Evolutionary conservation across 306 rosid genomes (phyloP), one percentile per base, ranked within the genome.

Genomic region (Mucuna pruriens): DNA sequence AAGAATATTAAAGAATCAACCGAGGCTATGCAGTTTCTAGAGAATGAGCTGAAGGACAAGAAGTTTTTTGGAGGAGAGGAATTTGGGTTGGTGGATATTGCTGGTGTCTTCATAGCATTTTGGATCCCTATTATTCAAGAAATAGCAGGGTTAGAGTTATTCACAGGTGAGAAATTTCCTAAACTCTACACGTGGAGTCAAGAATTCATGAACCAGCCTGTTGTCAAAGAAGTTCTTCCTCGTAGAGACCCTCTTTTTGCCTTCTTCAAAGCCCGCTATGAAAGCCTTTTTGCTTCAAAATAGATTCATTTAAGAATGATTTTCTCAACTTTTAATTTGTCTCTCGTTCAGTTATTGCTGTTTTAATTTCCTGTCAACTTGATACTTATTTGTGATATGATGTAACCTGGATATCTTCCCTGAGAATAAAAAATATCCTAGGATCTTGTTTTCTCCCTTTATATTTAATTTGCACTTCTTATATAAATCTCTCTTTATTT

Each of bases 61-160:
- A 29, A 29, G 31, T 29, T 80, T 69, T 90, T 88, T 58, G 94
- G 90, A 5, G 95, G 91, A 70, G 86, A 89, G 8, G 82, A 38
- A 0, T 3, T 89, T 36, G 87, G 89, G 2, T 31, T 79, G 26
- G 88, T 87, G 5, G 91, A 91, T 54, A 86, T 91, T 61, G 83
- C 68, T 9, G 90, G 84, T 7, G 70, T 16, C 12, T 54, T 80
- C 65, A 11, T 89, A 45, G 88, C 85, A 1, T 79, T n/a, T 69
- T 87, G 89, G 92, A 44, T 80, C 5, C 81, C 74, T 20, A 6
- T 25, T 39, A 0, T 84, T 17, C 88, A 89, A 86, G 84, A 91
- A 8, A 20, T 64, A 33, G 17, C 29, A 2, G 92, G 89, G 3
- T 0, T 84, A 17, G 36, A 84, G 54, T 17, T 87, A 15, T 29